These are phyloP conservation scores for Amorphotheca resinae DNA, from an alignment of 495 filamentous ascomycete species.

Conservation along the genomic window DNA sequence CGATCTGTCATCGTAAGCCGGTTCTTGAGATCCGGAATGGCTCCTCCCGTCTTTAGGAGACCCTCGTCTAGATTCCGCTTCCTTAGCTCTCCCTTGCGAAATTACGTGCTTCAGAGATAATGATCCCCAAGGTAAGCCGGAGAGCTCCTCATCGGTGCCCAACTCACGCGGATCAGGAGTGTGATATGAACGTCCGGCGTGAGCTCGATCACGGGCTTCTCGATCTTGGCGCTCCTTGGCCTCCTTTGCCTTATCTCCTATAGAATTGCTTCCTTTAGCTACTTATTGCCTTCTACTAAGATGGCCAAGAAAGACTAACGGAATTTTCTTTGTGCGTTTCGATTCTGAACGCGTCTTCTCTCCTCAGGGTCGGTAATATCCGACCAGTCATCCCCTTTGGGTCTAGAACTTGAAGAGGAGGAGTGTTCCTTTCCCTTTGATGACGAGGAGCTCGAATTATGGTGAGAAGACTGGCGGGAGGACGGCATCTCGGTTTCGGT, in stretches of 20 bases:
- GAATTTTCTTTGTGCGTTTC: constrained; percentile 49
- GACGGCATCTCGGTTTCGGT: constrained; percentile 22
- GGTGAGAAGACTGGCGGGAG: constrained; percentile 15
- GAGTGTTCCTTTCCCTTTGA: constrained; percentile 13
- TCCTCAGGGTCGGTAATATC: constrained; percentile 48
- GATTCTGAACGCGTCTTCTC: constrained; percentile 47
- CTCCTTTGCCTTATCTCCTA: constrained; percentile 47
- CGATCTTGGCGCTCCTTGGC: constrained; percentile 44
- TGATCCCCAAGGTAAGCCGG: constrained; percentile 53
- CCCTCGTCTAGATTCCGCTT: constrained; percentile 25
- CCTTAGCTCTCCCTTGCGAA: constrained; percentile 36
- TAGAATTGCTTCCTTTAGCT: neutral
- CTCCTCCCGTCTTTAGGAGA: constrained; percentile 9
- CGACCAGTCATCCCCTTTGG: constrained; percentile 44
- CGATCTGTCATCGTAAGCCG: constrained; percentile 6
- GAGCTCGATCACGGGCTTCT: constrained; percentile 40
- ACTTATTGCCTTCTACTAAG: neutral
- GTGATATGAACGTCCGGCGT: constrained; percentile 42
- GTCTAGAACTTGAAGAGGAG: constrained; percentile 17
- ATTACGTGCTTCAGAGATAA: constrained; percentile 43
- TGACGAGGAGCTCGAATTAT: constrained; percentile 8
- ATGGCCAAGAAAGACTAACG: constrained; percentile 27
- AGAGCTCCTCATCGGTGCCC: constrained; percentile 34
- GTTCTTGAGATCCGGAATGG: constrained; percentile 4
- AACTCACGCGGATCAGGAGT: constrained; percentile 39